Base-by-base conservation (phyloP, 2,329 filamentous ascomycete genomes). In the Claviceps spartinae region DNA sequence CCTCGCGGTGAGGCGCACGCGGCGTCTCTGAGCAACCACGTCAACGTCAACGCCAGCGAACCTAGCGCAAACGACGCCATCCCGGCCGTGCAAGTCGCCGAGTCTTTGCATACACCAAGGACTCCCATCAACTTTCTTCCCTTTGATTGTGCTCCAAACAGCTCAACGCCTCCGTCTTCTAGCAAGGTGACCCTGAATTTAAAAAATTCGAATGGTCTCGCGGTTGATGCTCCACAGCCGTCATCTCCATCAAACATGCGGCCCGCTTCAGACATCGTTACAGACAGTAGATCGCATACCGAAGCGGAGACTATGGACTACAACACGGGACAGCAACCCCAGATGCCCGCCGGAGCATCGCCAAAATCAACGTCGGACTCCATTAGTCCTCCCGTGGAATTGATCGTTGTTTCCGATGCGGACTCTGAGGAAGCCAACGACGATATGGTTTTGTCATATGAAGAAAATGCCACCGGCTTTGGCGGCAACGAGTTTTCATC, bases 171-270 rank as follows among this genome's bases (percentile, higher is more conserved):
- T 41, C 70, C 72, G 40, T 71, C 74, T 38, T 78, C 78, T 3
- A 82, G 76, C 63, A 74, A 70, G 60, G 76, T 82, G 48, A 82
- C 79, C 9, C 74, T 83, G 51, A 82, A 82, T 59, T 67, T 82
- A 48, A 76, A 79, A 53, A 74, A 74, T 30, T 48, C 48, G 3
- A 40, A 45, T 18, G 49, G 48, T 36, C 58, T 60, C 64, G 22
- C 20, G 14, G 34, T 34, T 44, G 26, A 37, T 50, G 22, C 30
- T 16, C 34, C 42, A 14, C 36, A 34, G 40, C 38, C 49, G 8
- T 26, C 14, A 6, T 55, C 52, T 8, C 48, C 51, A 14, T 46
- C 54, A 4, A 16, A 44, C 6, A 48, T 16, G n/a, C 36, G 37
- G 26, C 20, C 16, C 5, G 20, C 26, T 44, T 20, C 11, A 13